These are phyloP conservation scores for Paecilomyces dactylethromorphus DNA, from an alignment of 2,329 filamentous ascomycete genomes.

Conservation along the genomic window DNA sequence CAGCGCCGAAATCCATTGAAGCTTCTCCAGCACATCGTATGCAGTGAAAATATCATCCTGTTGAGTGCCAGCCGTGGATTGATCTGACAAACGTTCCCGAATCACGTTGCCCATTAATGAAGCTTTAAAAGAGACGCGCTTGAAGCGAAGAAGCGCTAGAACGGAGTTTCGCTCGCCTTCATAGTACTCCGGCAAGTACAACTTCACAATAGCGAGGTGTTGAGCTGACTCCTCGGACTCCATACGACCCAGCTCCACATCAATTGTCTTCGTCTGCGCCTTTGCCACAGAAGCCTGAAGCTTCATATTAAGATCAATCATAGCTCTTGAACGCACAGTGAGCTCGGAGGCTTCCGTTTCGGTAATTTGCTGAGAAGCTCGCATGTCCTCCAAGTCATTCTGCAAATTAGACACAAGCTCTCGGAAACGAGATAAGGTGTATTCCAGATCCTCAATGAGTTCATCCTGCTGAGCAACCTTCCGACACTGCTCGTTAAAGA, in stretches of 20 bases:
- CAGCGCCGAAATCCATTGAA: conserved; percentile 76
- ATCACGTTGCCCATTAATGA: conserved; percentile 70
- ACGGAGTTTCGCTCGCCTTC: conserved; percentile 76
- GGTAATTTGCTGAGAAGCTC: conserved; percentile 83
- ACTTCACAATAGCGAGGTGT: conserved; percentile 79
- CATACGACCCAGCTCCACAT: conserved; percentile 77
- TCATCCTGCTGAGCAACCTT: conserved; percentile 71
- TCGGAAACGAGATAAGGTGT: conserved; percentile 80
- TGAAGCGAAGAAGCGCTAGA: conserved; percentile 81
- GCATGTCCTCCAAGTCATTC: conserved; percentile 82
- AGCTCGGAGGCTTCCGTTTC: conserved; percentile 90
- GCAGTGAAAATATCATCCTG: conserved; percentile 72
- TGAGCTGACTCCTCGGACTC: conserved; percentile 84
- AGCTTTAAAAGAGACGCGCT: conserved; percentile 81
- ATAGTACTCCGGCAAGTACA: conserved; percentile 83
- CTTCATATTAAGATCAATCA: conserved; percentile 96
- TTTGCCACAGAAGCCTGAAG: conserved; percentile 85
- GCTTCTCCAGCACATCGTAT: conserved; percentile 76
- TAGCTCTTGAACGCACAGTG: conserved; percentile 77
- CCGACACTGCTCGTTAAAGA: conserved; percentile 75
- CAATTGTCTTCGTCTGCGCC: conserved; percentile 89
- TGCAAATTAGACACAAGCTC: conserved; percentile 83
- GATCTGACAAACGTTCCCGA: conserved; percentile 67
- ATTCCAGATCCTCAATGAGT: conserved; percentile 78
- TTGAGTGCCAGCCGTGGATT: conserved; percentile 56